These are phyloP conservation scores for Tetrahymena thermophila DNA, from an alignment of 73 alveolate genomes.

Conservation along the genomic window DNA sequence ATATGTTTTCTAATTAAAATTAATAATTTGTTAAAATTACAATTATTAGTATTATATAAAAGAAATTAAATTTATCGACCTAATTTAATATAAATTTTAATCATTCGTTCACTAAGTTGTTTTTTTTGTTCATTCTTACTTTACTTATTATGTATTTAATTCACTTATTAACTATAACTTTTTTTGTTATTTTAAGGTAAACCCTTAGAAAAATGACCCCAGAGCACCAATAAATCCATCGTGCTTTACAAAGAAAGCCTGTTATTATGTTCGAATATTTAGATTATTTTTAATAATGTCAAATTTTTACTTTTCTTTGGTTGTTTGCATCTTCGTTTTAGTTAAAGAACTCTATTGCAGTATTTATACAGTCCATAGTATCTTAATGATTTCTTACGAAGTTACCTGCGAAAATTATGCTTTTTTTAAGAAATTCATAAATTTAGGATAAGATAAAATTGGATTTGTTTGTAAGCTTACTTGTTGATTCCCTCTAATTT, in stretches of 20 bases:
- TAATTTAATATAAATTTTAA: no score
- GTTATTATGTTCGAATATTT: not conserved
- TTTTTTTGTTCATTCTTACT: not conserved
- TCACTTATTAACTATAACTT: not conserved
- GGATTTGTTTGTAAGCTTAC: not conserved
- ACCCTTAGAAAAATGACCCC: constrained; percentile 19
- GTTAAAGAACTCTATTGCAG: constrained; percentile 22
- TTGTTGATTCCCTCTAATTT: constrained; percentile 15
- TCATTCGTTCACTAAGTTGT: not conserved
- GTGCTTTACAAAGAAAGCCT: constrained; percentile 35
- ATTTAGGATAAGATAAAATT: not conserved
- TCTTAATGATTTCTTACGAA: constrained; percentile 41
- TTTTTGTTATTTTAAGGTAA: not conserved
- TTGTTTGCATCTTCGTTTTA: not conserved
- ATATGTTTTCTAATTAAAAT: not conserved
- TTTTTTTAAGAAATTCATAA: not conserved
- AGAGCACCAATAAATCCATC: constrained; percentile 41
- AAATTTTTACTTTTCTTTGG: not conserved
- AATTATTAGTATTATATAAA: no score
- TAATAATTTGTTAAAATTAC: no score
- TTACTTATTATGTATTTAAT: not conserved
- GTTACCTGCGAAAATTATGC: constrained; percentile 35
- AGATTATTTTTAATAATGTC: not conserved
- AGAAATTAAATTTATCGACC: not conserved
- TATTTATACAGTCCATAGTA: constrained; percentile 20